A percentile compares a stretch with the other conserved stretches of the same genome.
phyloP scores from a whole-genome alignment of 2,329 filamentous ascomycete genomes.

The Neonectria sp. region DNA sequence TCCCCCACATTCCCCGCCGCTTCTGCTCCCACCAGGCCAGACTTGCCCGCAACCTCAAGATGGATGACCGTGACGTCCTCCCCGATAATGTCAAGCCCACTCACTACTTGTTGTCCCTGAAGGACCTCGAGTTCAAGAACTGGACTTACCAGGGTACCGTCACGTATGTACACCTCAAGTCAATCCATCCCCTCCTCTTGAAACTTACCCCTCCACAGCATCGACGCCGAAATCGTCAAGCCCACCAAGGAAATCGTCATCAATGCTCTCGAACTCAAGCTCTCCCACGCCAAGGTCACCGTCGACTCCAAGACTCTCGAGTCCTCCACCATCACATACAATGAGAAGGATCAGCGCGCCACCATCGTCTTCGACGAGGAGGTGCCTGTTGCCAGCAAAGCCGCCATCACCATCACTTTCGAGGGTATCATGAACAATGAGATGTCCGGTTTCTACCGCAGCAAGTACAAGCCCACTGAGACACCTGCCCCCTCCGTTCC shows the following conservation, averaged over 20 bases:
- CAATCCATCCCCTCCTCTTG: conserved; percentile 22
- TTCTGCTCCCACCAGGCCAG: conserved; percentile 56
- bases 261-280: conserved; percentile 88
- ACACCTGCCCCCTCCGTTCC: conserved; percentile 84
- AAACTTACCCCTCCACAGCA: conserved; percentile 61
- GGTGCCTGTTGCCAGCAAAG: conserved; percentile 77
- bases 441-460: conserved; percentile 95
- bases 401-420: conserved; percentile 79
- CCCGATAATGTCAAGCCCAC: conserved; percentile 80
- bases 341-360: conserved; percentile 87
- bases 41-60: conserved; percentile 55
- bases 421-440: conserved; percentile 88
- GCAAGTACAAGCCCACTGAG: conserved; percentile 88
- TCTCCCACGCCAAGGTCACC: conserved; percentile 75
- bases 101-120: conserved; percentile 89
- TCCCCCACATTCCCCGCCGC: conserved; percentile 47
- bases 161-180: conserved; percentile 56
- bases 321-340: conserved; percentile 81
- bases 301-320: conserved; percentile 70
- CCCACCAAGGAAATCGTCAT: conserved; percentile 83
- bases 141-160: conserved; percentile 89
- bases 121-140: conserved; percentile 81
- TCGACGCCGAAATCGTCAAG: conserved; percentile 81
- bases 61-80: conserved; percentile 75
- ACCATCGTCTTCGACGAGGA: conserved; percentile 83